Base-by-base conservation (phyloP, 768 basidiomycete species). In the Naganishia kalamii region DNA sequence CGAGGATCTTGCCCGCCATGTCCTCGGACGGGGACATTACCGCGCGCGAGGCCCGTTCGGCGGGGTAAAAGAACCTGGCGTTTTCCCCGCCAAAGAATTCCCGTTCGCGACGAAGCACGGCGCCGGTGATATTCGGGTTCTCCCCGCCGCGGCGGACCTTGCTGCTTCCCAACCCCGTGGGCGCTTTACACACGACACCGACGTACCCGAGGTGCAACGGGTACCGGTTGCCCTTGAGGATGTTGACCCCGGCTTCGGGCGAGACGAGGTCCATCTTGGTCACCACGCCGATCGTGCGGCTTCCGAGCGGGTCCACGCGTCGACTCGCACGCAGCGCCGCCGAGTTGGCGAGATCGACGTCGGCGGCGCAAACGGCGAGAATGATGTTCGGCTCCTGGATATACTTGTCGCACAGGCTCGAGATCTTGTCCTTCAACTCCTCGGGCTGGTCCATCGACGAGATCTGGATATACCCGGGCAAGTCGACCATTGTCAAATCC, bases 341-440 rank as follows among this genome's bases (percentile, higher is more conserved):
- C 0, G 92, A 96, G 78, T 99, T 99, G 66, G 96, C 96, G 13
- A 99, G 83, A 80, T 99, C 96, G 62, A 99, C 96, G 76, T 99
- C 93, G 8, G 96, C 96, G 8, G 96, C 90, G 75, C 96, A 99
- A 19, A 99, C 90, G 4, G 96, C 94, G n/a, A 99, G 85, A 71
- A 98, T 88, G 78, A 99, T 92, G 78, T 99, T 99, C n/a, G 96
- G 94, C 75, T 97, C 92, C n/a, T 90, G 86, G 72, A 99, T 99
- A 77, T 99, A 99, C 75, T 87, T 90, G 63, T 97, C 96, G 79
- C 96, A 98, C 0, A 99, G 81, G 10, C 75, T 72, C 0, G 88
- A 81, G 67, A 99, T 94, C 78, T 97, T 94, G 73, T 94, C 91
- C 76, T 91, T 96, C 67, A 99, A 84, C 21, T 83, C 82, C 69